A percentile compares a stretch with the other conserved stretches of the same genome.
Conservation (phyloP, 768 basidiomycete species). For the Ephemerocybe angulata region DNA sequence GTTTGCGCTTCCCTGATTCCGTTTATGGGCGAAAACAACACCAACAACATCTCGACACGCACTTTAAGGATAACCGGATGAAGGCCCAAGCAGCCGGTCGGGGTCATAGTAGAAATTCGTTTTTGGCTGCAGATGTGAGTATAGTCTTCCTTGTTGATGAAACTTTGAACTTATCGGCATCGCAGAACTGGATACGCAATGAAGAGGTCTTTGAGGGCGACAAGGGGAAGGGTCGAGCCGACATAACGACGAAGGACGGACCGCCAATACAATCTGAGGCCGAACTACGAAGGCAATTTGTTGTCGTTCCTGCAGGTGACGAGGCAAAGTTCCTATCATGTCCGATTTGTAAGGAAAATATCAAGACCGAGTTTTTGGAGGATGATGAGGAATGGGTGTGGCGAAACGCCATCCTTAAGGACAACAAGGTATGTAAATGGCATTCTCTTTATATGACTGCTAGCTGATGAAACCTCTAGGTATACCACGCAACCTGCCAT, state of each 20-base stretch:
- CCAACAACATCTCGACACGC: slow-evolving; percentile 92
- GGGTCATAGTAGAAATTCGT: slow-evolving; percentile 90
- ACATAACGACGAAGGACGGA: slow-evolving; percentile 52
- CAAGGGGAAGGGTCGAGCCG: slow-evolving; percentile 65
- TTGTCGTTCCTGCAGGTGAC: slow-evolving; percentile 87
- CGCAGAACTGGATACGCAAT: slow-evolving; percentile 87
- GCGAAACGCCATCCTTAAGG: slow-evolving; percentile 83
- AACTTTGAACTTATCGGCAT: slow-evolving; percentile 13
- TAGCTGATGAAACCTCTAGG: slow-evolving; percentile 45
- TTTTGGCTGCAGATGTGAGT: slow-evolving; percentile 75
- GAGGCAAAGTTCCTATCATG: slow-evolving; percentile 82
- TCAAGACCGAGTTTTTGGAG: slow-evolving; percentile 89
- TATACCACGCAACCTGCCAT: slow-evolving; percentile 94
- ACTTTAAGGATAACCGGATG: slow-evolving; percentile 90
- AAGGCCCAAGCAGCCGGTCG: slow-evolving; percentile 74
- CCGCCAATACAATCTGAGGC: slow-evolving; percentile 67
- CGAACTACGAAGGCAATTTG: slow-evolving; percentile 71
- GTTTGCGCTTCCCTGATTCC: slow-evolving; percentile 77
- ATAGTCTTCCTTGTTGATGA: neutral
- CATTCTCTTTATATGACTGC: neutral
- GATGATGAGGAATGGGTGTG: slow-evolving; percentile 99
- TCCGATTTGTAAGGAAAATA: slow-evolving; percentile 92
- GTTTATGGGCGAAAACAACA: slow-evolving; percentile 67
- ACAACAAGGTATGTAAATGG: slow-evolving; percentile 65
- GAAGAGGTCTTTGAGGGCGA: slow-evolving; percentile 38